Evolutionary conservation across 805 yeast species (phyloP).

Genomic region (Zygosaccharomyces lentus): DNA sequence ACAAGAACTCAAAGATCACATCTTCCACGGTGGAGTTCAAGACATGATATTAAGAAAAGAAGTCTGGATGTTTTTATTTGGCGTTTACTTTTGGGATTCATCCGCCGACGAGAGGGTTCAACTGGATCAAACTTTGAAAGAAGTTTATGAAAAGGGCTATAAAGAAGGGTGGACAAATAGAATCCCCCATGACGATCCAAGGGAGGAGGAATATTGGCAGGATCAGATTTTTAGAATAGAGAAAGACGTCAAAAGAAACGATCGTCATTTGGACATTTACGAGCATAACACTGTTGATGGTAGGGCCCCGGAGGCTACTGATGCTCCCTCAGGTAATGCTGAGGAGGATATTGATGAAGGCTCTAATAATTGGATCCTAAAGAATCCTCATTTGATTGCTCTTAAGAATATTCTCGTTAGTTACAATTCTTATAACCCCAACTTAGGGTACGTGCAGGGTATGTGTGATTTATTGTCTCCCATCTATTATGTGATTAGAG

Average conservation of each 20-base stretch:
- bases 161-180: slow-evolving; percentile 69
- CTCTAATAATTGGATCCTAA: slow-evolving; percentile 55
- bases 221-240: slow-evolving; percentile 89
- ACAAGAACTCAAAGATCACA: slow-evolving; percentile 70
- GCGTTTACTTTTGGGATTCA: slow-evolving; percentile 86
- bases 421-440: slow-evolving; percentile 75
- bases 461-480: slow-evolving; percentile 94
- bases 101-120: slow-evolving; percentile 62
- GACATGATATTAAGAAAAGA: slow-evolving; percentile 50
- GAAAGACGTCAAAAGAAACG: slow-evolving; percentile 90
- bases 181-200: slow-evolving; percentile 26
- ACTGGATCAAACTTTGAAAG: slow-evolving; percentile 50
- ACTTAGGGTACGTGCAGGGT: slow-evolving; percentile 95
- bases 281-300: slow-evolving; percentile 39
- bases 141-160: slow-evolving; percentile 55
- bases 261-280: slow-evolving; percentile 68
- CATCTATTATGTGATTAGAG: slow-evolving; percentile 58
- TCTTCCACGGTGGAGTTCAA: slow-evolving; percentile 86
- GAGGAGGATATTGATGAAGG: slow-evolving; percentile 33
- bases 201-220: slow-evolving; percentile 66
- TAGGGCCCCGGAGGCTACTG: slow-evolving; percentile 35
- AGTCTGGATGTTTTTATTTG: slow-evolving; percentile 84
- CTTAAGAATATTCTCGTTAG: slow-evolving; percentile 79
- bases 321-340: slow-evolving; percentile 18
- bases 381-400: slow-evolving; percentile 67